phyloP scores from a whole-genome alignment of 2,329 filamentous ascomycete species.

The Nothophoma quercina region DNA sequence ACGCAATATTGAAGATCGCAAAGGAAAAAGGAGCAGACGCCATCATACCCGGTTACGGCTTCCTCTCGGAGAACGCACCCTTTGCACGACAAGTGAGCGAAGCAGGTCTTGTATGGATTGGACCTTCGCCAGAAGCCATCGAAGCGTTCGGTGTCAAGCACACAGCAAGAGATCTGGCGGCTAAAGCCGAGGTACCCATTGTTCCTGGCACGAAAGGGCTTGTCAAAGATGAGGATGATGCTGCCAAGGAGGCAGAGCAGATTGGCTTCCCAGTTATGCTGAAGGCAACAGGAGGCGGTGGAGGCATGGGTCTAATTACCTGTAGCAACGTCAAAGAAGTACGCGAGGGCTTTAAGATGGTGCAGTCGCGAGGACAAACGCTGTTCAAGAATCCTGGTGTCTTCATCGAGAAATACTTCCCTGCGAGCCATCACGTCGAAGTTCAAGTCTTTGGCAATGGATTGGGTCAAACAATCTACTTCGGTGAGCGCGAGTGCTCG shows the following conservation, averaged over 20 bases:
- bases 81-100: constrained; percentile 64
- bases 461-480: constrained; percentile 78
- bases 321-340: constrained; percentile 75
- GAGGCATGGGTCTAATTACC: constrained; percentile 85
- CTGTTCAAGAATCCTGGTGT: constrained; percentile 86
- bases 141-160: constrained; percentile 67
- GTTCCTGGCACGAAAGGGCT: constrained; percentile 62
- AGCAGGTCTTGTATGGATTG: constrained; percentile 66
- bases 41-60: constrained; percentile 73
- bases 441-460: constrained; percentile 90
- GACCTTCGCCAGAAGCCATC: constrained; percentile 63
- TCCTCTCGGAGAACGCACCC: constrained; percentile 68
- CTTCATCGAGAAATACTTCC: constrained; percentile 84
- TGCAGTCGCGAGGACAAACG: constrained; percentile 76
- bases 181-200: constrained; percentile 61
- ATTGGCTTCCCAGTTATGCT: constrained; percentile 62
- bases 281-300: constrained; percentile 67
- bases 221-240: constrained; percentile 57
- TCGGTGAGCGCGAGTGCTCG: constrained; percentile 88
- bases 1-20: constrained; percentile 61
- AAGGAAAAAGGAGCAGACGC: constrained; percentile 60
- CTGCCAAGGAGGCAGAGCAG: constrained; percentile 52
- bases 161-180: constrained; percentile 62
- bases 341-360: constrained; percentile 71
- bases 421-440: constrained; percentile 82